Evolutionary conservation across 2,329 filamentous ascomycete genomes (phyloP).

Genomic region (Epichloe bromicola): DNA sequence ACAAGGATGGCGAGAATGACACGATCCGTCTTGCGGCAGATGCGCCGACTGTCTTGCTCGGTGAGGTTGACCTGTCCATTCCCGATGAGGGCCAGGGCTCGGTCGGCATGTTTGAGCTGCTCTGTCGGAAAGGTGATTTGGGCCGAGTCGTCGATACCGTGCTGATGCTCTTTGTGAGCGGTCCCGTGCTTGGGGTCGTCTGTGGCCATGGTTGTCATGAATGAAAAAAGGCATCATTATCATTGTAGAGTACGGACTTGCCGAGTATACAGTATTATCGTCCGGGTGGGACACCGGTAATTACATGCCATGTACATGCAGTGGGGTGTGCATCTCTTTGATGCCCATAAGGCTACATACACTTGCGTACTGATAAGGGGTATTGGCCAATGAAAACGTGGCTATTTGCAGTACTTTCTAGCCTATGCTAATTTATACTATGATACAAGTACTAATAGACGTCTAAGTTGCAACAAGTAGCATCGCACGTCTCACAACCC

Average conservation of each 20-base stretch:
- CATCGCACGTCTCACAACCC: too few species aligned
- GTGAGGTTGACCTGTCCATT: conserved; percentile 6
- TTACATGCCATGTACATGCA: too few species aligned
- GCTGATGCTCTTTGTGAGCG: conserved; percentile 7
- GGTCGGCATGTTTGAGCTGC: background rate
- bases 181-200: conserved; percentile 3
- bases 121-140: background rate
- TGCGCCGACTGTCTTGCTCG: conserved; percentile 23
- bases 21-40: conserved; percentile 47
- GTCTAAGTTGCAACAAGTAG: too few species aligned
- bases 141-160: background rate
- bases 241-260: background rate
- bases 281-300: too few species aligned
- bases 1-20: conserved; percentile 41
- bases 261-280: too few species aligned
- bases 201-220: conserved; percentile 2
- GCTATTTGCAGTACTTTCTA: too few species aligned
- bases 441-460: too few species aligned
- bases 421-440: too few species aligned
- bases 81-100: conserved; percentile 2
- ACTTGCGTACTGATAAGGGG: too few species aligned
- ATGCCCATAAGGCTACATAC: too few species aligned
- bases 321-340: too few species aligned
- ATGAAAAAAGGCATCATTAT: background rate
- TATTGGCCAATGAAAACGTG: too few species aligned